phyloP scores from a whole-genome alignment of 345 rosid genomes.

The Dipteronia sinensis region DNA sequence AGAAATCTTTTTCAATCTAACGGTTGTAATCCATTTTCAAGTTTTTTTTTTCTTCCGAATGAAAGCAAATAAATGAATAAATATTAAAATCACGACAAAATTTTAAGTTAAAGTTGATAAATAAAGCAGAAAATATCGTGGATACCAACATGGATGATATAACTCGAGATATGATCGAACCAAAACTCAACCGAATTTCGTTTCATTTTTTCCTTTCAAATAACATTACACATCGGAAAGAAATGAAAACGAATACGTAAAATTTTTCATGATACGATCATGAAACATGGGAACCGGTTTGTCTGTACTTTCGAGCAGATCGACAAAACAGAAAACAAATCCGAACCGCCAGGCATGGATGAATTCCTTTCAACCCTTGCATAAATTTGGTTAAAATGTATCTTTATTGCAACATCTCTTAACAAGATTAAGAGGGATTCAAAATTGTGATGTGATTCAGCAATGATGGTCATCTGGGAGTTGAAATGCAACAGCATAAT shows the following conservation, averaged over 20 bases:
- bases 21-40: too few species aligned
- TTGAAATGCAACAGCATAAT: neutral
- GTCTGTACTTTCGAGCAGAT: neutral
- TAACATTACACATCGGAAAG: neutral
- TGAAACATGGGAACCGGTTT: neutral
- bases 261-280: slow-evolving; percentile 2
- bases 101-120: too few species aligned
- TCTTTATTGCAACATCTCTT: neutral
- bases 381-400: neutral
- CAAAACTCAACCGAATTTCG: neutral
- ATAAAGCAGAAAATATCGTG: too few species aligned
- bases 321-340: neutral
- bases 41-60: too few species aligned
- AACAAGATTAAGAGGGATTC: neutral
- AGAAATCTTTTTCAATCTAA: too few species aligned
- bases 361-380: neutral
- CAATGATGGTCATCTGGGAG: neutral
- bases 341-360: neutral
- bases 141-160: too few species aligned
- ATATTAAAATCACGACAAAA: too few species aligned
- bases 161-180: neutral
- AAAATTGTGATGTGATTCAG: neutral
- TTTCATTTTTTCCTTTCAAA: neutral
- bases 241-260: neutral
- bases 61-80: too few species aligned